Evolutionary conservation across 108 stramenopile genomes (phyloP).

Genomic region (Nitzschia putrida): DNA sequence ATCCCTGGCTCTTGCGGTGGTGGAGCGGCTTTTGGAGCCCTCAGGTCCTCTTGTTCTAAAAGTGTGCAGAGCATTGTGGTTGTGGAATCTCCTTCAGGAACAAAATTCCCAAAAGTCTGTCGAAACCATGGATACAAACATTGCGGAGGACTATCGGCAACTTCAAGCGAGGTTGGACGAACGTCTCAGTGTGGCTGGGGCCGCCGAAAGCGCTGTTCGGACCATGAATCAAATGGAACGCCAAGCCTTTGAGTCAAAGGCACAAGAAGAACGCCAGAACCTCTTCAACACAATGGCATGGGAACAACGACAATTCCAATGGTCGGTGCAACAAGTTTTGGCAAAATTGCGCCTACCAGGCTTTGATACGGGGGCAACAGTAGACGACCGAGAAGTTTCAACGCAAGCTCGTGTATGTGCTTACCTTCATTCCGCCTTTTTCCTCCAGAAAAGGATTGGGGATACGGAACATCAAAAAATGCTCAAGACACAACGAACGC

Average conservation of each 20-base stretch:
- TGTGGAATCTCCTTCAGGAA: conserved; percentile 74
- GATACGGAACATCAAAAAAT: conserved; percentile 66
- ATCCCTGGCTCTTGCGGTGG: conserved; percentile 60
- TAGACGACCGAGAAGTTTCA: conserved; percentile 57
- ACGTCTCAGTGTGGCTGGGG: conserved; percentile 72
- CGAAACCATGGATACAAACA: conserved; percentile 52
- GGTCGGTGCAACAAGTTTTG: conserved; percentile 67
- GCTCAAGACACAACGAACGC: conserved; percentile 66
- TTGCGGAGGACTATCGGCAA: conserved; percentile 34
- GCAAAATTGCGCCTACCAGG: conserved; percentile 67
- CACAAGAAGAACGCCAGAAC: conserved; percentile 58
- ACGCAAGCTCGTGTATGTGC: conserved; percentile 74
- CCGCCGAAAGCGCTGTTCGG: conserved; percentile 59
- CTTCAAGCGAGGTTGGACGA: conserved; percentile 58
- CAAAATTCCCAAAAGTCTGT: conserved; percentile 51
- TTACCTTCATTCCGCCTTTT: conserved; percentile 86
- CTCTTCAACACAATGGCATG: conserved; percentile 58
- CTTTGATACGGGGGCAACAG: conserved; percentile 73
- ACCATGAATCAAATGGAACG: conserved; percentile 71
- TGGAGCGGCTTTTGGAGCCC: conserved; percentile 50
- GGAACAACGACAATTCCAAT: conserved; percentile 77
- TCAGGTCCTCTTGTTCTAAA: conserved; percentile 62
- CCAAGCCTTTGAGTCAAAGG: conserved; percentile 53
- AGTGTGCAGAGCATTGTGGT: conserved; percentile 76
- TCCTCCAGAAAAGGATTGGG: conserved; percentile 67